Evolutionary conservation across 2,329 filamentous ascomycete species (phyloP).

Genomic region (Verticillium dahliae): DNA sequence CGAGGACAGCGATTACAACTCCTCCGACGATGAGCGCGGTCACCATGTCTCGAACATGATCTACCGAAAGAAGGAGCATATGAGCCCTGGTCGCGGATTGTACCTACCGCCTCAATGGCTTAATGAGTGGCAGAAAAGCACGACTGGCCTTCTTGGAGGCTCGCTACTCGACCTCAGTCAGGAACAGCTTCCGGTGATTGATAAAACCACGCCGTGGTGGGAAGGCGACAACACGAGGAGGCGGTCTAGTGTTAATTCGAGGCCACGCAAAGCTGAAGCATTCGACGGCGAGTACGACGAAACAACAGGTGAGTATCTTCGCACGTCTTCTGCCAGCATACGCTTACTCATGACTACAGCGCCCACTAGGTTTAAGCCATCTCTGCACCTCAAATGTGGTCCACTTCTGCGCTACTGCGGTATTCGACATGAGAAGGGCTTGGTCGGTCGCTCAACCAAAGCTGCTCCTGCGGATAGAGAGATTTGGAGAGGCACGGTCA

Average conservation of each 20-base stretch:
- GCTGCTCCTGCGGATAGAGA: constrained; percentile 51
- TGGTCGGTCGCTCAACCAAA: constrained; percentile 25
- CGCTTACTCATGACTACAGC: constrained; percentile 21
- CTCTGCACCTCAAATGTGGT: constrained; percentile 81
- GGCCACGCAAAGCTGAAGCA: constrained; percentile 51
- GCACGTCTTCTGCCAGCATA: not conserved
- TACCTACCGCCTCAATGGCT: constrained; percentile 57
- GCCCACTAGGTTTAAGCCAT: constrained; percentile 72
- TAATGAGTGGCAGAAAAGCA: constrained; percentile 67
- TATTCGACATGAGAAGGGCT: constrained; percentile 57
- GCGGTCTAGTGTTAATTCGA: constrained; percentile 38
- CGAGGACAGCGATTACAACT: constrained; percentile 1
- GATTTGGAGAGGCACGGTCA: constrained; percentile 86
- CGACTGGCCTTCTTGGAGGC: constrained; percentile 53
- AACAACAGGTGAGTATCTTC: constrained; percentile 36
- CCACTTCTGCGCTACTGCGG: constrained; percentile 87
- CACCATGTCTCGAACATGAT: constrained; percentile 25
- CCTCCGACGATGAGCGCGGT: constrained; percentile 19
- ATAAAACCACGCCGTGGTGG: constrained; percentile 68
- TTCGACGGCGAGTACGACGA: constrained; percentile 66
- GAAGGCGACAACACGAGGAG: constrained; percentile 46
- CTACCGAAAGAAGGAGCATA: constrained; percentile 32
- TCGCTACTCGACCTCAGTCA: constrained; percentile 53
- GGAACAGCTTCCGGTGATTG: constrained; percentile 23
- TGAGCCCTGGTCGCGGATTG: constrained; percentile 43